Percentiles rank a stretch among this genome's conserved stretches.
Evolutionary conservation across 345 rosid species (phyloP).

Genomic region (Carallia pectinifolia): DNA sequence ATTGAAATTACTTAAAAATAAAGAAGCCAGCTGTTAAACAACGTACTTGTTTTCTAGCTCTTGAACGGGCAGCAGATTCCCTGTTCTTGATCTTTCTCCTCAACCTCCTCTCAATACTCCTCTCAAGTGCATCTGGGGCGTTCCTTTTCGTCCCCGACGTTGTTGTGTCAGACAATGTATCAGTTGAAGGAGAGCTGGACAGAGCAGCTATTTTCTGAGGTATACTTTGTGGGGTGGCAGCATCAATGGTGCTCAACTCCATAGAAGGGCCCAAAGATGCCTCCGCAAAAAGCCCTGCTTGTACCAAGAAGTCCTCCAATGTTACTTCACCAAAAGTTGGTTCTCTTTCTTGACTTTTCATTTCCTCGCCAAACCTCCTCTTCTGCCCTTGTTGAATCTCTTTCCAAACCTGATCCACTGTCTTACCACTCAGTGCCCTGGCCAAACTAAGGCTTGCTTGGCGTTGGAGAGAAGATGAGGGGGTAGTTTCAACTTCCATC

Average conservation of each 20-base stretch:
- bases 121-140: conserved; percentile 39
- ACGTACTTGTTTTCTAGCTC: conserved; percentile 61
- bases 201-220: conserved; percentile 23
- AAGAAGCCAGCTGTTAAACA: not conserved
- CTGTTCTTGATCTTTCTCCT: conserved; percentile 70
- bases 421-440: conserved; percentile 52
- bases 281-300: conserved; percentile 56
- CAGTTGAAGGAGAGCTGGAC: conserved; percentile 41
- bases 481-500: conserved; percentile 16
- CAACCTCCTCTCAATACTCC: conserved; percentile 49
- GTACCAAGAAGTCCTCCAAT: conserved; percentile 65
- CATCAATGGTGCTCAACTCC: conserved; percentile 35
- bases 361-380: conserved; percentile 37
- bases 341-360: conserved; percentile 30
- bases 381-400: conserved; percentile 52
- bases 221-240: conserved; percentile 23
- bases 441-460: conserved; percentile 48
- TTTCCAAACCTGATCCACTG: conserved; percentile 61
- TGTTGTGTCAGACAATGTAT: conserved; percentile 31
- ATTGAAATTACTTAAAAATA: not conserved
- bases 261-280: conserved; percentile 36
- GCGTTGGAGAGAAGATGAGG: conserved; percentile 37
- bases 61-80: conserved; percentile 69
- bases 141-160: conserved; percentile 37
- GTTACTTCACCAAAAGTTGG: conserved; percentile 44